These are phyloP conservation scores for Sextonia rubra DNA, from an alignment of 164 flowering plant genomes.

Conservation along the genomic window DNA sequence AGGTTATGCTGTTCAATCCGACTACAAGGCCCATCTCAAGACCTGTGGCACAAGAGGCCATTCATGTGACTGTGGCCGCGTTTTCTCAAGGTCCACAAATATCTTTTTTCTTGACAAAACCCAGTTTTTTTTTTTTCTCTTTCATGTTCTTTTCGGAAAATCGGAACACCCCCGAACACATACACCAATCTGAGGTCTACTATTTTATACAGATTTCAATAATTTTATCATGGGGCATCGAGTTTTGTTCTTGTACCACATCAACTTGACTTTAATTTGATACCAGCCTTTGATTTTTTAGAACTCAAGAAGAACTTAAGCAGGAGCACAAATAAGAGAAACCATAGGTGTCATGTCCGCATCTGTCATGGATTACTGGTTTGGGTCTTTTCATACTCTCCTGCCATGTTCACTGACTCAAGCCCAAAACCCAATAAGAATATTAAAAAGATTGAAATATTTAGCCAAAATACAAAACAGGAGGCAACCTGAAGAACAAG, in stretches of 20 bases:
- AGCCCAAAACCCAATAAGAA: not conserved
- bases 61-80: conserved; percentile 96
- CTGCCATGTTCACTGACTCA: not conserved
- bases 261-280: too few species aligned
- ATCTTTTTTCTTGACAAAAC: not conserved
- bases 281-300: too few species aligned
- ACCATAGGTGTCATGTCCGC: too few species aligned
- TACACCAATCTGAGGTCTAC: too few species aligned
- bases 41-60: conserved; percentile 98
- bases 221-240: too few species aligned
- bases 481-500: not conserved
- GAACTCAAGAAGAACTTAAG: too few species aligned
- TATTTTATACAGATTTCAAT: too few species aligned
- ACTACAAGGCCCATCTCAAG: conserved; percentile 94
- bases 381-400: not conserved
- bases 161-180: too few species aligned
- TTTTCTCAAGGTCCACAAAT: conserved; percentile 70
- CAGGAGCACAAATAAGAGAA: too few species aligned
- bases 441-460: not conserved
- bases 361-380: not conserved
- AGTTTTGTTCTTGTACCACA: too few species aligned
- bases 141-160: not conserved
- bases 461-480: not conserved
- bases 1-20: conserved; percentile 96
- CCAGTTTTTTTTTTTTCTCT: conserved; percentile 4